phyloP scores from a whole-genome alignment of 192 early-diverging fungal species.

The Pilaira anomala region DNA sequence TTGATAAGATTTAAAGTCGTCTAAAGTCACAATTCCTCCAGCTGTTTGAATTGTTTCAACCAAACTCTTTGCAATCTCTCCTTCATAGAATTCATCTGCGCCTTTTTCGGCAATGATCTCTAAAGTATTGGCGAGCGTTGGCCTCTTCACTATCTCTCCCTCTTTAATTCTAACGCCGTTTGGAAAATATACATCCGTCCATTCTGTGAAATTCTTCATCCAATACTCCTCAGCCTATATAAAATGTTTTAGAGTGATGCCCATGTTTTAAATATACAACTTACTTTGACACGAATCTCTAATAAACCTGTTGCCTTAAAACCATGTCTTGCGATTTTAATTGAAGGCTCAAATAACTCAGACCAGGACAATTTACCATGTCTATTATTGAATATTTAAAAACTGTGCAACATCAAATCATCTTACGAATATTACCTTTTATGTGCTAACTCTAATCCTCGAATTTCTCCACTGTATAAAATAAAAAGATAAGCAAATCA shows the following conservation, averaged over 20 bases:
- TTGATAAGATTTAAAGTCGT: constrained; percentile 71
- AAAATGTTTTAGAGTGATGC: neutral
- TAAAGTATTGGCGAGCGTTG: constrained; percentile 58
- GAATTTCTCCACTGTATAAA: constrained; percentile 69
- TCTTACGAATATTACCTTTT: constrained; percentile 38
- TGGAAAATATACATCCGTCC: constrained; percentile 61
- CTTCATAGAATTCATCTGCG: constrained; percentile 51
- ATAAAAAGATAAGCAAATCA: neutral
- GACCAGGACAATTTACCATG: constrained; percentile 85
- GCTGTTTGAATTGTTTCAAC: constrained; percentile 56
- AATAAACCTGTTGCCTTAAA: constrained; percentile 42
- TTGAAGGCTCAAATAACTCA: constrained; percentile 71
- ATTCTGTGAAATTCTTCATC: constrained; percentile 47
- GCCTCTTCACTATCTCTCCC: constrained; percentile 64
- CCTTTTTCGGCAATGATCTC: constrained; percentile 63
- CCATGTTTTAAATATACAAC: neutral
- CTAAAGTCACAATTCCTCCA: constrained; percentile 74
- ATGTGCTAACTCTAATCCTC: constrained; percentile 81
- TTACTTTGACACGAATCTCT: constrained; percentile 15
- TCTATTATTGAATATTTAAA: constrained; percentile 11
- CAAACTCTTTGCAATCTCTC: constrained; percentile 64
- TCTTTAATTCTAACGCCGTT: constrained; percentile 61
- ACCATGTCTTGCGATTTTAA: constrained; percentile 74
- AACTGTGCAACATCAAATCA: neutral
- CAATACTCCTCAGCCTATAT: constrained; percentile 8